phyloP scores from a whole-genome alignment of 2,329 filamentous ascomycete species.

The Diaporthe sp. region DNA sequence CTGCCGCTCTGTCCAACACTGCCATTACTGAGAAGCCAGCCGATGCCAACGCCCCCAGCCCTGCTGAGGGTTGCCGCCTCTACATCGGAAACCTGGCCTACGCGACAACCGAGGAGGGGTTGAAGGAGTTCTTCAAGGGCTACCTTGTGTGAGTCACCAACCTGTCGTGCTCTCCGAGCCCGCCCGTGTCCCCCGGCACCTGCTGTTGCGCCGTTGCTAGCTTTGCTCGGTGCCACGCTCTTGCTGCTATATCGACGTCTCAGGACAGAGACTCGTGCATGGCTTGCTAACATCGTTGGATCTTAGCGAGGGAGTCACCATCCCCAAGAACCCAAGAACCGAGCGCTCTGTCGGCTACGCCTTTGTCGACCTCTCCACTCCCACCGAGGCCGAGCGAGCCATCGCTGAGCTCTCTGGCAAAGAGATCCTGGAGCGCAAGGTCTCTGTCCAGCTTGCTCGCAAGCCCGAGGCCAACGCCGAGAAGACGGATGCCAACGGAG shows the following conservation, averaged over 20 bases:
- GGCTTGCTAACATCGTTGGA: constrained; percentile 51
- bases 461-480: constrained; percentile 91
- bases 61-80: constrained; percentile 97
- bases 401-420: constrained; percentile 96
- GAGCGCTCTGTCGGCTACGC: constrained; percentile 98
- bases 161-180: not conserved
- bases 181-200: not conserved
- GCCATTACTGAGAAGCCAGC: constrained; percentile 71
- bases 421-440: constrained; percentile 98
- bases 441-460: constrained; percentile 97
- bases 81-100: constrained; percentile 99
- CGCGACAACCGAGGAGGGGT: constrained; percentile 99
- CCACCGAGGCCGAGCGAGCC: constrained; percentile 93
- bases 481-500: constrained; percentile 82
- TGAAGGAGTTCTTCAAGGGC: constrained; percentile 99
- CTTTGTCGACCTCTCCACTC: constrained; percentile 97
- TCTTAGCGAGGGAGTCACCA: constrained; percentile 94
- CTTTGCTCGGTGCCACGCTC: not conserved
- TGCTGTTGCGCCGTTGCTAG: not conserved
- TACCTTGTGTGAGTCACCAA: constrained; percentile 93
- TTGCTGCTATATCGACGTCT: not conserved
- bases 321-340: constrained; percentile 99
- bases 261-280: not conserved
- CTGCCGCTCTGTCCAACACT: constrained; percentile 80
- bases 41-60: constrained; percentile 95